Evolutionary conservation across 345 rosid genomes (phyloP), one percentile per base, ranked within the genome.

Genomic region (Linum usitatissimum): DNA sequence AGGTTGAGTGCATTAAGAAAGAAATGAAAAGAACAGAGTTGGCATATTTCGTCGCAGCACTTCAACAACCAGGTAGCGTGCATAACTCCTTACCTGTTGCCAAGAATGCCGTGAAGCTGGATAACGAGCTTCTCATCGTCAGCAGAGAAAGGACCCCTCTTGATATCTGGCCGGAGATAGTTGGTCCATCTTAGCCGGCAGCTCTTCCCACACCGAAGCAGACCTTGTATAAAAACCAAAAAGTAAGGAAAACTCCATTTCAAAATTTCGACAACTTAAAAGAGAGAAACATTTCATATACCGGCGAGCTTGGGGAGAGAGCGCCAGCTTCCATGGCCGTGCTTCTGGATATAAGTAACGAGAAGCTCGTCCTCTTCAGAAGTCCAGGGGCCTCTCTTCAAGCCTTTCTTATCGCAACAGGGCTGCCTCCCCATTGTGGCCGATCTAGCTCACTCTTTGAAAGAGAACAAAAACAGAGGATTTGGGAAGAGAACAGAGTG

Each of bases 101-200:
- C 99, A 48, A 93, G 96, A 76, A 93, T 87, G 64, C 82, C 96
- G 70, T 90, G 97, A 57, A 93, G 96, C 76, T 87, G 97, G 19
- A 93, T 76, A 57, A 93, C 99, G 62, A 84, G 92, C 66, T 89
- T 90, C 74, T 93, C 96, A 72, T 93, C 99, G 17, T 93, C 97
- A 0, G 76, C 53, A 56, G 91, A 87, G 65, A 90, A 93, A 30
- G 99, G 97, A 5, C 96, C 97, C 0, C 99, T 70, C 66, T 90
- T 93, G 40, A 93, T 93, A 78, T 93, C 99, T 66, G 99, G 97
- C 70, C 97, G 71, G 6, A 93, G 86, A 67, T 93, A 93, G 70
- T 93, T 93, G 0, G 96, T 86, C 99, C 99, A 93, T 62, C 99
- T 83, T 28, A 93, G 94, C 71, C 99, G 66, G 79, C 99, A 93